Evolutionary conservation across 1,284 basidiomycete genomes (phyloP).

Genomic region (Naganishia sp.): DNA sequence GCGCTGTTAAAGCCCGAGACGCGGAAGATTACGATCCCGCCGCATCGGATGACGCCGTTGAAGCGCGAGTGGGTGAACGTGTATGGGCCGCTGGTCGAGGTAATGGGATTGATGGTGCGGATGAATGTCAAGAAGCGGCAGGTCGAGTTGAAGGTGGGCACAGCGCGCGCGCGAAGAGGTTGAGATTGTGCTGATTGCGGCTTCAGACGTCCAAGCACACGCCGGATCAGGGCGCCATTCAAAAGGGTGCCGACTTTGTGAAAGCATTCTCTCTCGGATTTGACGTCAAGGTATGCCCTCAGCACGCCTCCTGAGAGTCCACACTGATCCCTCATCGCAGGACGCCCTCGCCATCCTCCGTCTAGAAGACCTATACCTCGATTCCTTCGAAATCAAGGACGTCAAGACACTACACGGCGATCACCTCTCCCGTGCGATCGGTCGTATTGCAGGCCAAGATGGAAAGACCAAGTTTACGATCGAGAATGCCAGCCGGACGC

Average conservation of each 20-base stretch:
- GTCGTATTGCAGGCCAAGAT: constrained; percentile 95
- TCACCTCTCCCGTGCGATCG: constrained; percentile 92
- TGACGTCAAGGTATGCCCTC: constrained; percentile 75
- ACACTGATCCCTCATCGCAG: constrained; percentile 56
- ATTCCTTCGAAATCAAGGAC: constrained; percentile 98
- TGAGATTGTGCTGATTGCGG: not conserved
- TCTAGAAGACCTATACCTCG: constrained; percentile 94
- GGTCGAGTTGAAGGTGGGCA: constrained; percentile 85
- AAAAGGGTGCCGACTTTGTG: constrained; percentile 98
- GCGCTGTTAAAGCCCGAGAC: constrained; percentile 67
- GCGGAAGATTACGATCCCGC: constrained; percentile 83
- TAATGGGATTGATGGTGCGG: constrained; percentile 88
- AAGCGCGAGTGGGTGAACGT: constrained; percentile 98
- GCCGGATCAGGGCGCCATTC: constrained; percentile 83
- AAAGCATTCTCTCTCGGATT: constrained; percentile 94
- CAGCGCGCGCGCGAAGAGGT: constrained; percentile 28
- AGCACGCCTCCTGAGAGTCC: not conserved
- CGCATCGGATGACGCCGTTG: constrained; percentile 94
- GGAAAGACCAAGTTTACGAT: constrained; percentile 99
- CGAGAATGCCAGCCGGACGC: constrained; percentile 92
- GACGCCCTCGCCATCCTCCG: constrained; percentile 93
- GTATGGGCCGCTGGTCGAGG: constrained; percentile 93
- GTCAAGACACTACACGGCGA: constrained; percentile 98
- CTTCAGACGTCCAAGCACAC: constrained; percentile 89
- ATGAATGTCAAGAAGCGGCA: constrained; percentile 89